These are phyloP conservation scores for Camellia sinensis DNA, from an alignment of 148 eudicot genomes.

Conservation along the genomic window DNA sequence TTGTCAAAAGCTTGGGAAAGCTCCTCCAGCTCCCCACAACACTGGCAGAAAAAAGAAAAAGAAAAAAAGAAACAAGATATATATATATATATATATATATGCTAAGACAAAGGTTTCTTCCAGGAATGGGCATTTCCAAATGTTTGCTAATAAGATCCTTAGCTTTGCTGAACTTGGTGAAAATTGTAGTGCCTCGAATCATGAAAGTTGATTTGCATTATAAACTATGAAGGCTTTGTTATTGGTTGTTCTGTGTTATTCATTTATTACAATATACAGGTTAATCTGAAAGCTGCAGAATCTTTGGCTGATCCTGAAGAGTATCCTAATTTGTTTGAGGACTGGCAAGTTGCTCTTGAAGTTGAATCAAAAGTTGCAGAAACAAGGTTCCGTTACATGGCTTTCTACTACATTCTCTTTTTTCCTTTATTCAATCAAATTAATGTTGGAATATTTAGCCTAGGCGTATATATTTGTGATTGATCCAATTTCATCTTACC, in stretches of 20 bases:
- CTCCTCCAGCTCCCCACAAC: no score
- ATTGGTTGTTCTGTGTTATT: neutral
- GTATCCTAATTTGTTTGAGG: slow-evolving; percentile 92
- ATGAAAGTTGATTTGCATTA: neutral
- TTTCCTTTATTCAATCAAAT: neutral
- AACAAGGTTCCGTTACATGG: slow-evolving; percentile 47
- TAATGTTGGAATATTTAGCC: slow-evolving; percentile 7
- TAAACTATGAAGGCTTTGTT: neutral
- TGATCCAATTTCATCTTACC: neutral
- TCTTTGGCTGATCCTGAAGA: slow-evolving; percentile 95
- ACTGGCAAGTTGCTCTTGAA: slow-evolving; percentile 93
- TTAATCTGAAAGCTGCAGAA: slow-evolving; percentile 93
- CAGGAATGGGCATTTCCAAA: neutral
- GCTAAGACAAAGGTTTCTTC: neutral
- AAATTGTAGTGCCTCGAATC: neutral
- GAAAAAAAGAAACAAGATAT: neutral
- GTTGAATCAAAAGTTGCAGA: slow-evolving; percentile 84
- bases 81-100: neutral
- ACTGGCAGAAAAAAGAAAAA: neutral
- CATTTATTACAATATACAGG: slow-evolving; percentile 32
- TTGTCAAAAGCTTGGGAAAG: no score
- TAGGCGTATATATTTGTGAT: neutral
- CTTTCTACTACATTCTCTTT: slow-evolving; percentile 17
- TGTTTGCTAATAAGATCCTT: neutral
- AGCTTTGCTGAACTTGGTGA: neutral